These are phyloP conservation scores for Paxillus ammoniavirescens DNA, from an alignment of 768 basidiomycete genomes.

Conservation along the genomic window DNA sequence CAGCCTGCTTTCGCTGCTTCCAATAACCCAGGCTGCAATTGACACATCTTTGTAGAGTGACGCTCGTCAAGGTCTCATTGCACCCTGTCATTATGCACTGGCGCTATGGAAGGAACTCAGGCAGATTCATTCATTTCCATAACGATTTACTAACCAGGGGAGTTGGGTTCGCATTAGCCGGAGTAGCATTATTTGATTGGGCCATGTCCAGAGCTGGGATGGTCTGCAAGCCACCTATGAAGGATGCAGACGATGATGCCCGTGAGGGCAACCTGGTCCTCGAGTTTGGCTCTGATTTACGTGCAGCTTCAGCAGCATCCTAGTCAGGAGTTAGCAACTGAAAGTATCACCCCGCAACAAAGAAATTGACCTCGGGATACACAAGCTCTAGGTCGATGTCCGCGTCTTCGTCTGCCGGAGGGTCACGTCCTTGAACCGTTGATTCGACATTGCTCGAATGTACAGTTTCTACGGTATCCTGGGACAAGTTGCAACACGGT, in stretches of 20 bases:
- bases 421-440: background rate
- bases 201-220: conserved; percentile 5
- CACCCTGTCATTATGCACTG: conserved; percentile 16
- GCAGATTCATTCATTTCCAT: background rate
- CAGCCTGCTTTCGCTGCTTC: conserved; percentile 10
- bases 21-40: conserved; percentile 19
- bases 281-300: background rate
- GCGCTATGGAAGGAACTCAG: conserved; percentile 10
- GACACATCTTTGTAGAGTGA: conserved; percentile 14
- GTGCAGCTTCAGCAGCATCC: conserved; percentile 4
- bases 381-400: conserved; percentile 14
- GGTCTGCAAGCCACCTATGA: background rate
- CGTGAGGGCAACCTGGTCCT: background rate
- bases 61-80: conserved; percentile 5
- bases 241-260: background rate
- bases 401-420: background rate
- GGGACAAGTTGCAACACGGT: background rate
- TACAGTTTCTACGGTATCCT: background rate
- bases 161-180: background rate
- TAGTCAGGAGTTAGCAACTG: conserved; percentile 5
- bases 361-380: conserved; percentile 23
- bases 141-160: conserved; percentile 5
- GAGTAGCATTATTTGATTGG: background rate
- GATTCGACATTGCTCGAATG: background rate
- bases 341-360: background rate